Evolutionary conservation across 306 rosid genomes (phyloP), one percentile per base, ranked within the genome.

Genomic region (Betula pendula): DNA sequence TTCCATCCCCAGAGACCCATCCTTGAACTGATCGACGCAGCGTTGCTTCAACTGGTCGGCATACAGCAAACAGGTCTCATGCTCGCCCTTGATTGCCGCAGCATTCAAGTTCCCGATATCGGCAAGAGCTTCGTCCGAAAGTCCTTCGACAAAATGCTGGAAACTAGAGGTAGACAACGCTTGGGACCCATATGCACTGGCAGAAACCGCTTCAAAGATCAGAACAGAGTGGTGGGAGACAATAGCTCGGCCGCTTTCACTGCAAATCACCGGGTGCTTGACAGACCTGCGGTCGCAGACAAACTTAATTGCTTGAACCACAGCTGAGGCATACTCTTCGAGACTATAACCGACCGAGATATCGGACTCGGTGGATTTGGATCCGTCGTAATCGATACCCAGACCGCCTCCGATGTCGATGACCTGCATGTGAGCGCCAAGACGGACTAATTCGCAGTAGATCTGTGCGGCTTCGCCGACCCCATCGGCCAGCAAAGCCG

Each of bases 331-430:
- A 55, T 94, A 94, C 74, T 92, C 98, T 50, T 85, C 83, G 2
- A 92, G 87, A 35, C 83, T 74, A 62, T 94, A 92, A 73, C 88
- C 90, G 58, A 92, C 90, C 1, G 98, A 94, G 58, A 85, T 40
- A 71, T 92, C 97, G 2, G 98, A 92, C 25, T 89, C 88, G 5
- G 81, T 38, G 0, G 96, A 89, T 56, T 92, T 94, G 10, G 96
- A 89, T 58, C 98, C 98, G 12, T 92, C 96, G 8, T 94, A 92
- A 67, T 92, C 98, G 3, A 94, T 88, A 0, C 98, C 97, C 58
- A 94, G 67, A 33, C 98, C 98, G 40, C 97, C 98, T 75, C 98
- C 97, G 66, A 92, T 88, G 73, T 94, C 98, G 0, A 94, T 68
- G 19, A 94, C 92, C 33, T 77, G 80, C 98, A 94, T 92, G 8